Evolutionary conservation across 2,329 filamentous ascomycete species (phyloP), one percentile per base, ranked within the genome.

Genomic region (Neocucurbitaria cava): DNA sequence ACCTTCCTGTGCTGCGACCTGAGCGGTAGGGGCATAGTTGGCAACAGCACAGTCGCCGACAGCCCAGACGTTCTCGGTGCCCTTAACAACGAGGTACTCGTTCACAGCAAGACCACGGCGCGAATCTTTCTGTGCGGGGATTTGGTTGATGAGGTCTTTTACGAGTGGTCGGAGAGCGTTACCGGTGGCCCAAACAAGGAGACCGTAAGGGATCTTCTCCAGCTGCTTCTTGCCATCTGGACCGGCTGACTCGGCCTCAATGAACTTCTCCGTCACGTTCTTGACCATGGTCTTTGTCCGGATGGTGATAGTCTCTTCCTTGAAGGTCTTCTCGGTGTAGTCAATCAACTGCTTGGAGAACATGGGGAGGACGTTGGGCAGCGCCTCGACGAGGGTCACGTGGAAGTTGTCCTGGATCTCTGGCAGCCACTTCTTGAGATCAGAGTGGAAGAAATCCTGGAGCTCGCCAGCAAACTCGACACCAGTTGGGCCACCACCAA

Each of bases 311-410:
- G 92, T 93, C 80, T 99, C 95, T 82, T 99, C 95, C 81, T 96
- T 95, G 83, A 99, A 96, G 42, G 94, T 97, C 79, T 93, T 94
- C 82, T 99, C 95, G 68, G 95, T 99, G 84, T 99, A 99, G 73
- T 99, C 95, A 74, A 99, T 98, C 72, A 99, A 84, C 79, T 96
- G 92, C 86, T 98, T 98, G 77, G 92, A 96, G 85, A 99, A 99
- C 85, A 93, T 96, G 70, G 95, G 95, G 63, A 99, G 86, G 47
- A 96, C 93, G 77, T 96, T 97, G 69, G 95, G 95, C 30, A 99
- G 87, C 58, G 95, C 95, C 82, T 99, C 95, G 64, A 99, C 94
- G 43, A 99, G 88, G 54, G 95, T 99, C 62, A 99, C 94, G 78
- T 93, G 91, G 87, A 99, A 98, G 79, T 93, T 91, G 71, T 93